These are phyloP conservation scores for Penicillium pancosmium DNA, from an alignment of 495 filamentous ascomycete species.

Conservation along the genomic window DNA sequence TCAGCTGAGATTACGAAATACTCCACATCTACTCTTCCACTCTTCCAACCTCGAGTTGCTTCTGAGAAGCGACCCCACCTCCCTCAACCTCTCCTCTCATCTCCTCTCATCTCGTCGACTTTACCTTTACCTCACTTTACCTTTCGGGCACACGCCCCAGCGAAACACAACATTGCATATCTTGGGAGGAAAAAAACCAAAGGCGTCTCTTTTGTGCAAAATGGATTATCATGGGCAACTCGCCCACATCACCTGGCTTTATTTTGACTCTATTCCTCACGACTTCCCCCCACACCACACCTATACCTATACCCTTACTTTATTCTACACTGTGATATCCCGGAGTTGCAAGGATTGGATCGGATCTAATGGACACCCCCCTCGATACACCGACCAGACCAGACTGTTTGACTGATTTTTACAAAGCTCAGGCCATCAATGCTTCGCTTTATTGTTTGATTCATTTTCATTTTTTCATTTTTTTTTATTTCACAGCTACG, in stretches of 20 bases:
- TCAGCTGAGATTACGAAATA: not conserved
- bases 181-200: conserved; percentile 2
- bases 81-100: no score
- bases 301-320: conserved; percentile 1
- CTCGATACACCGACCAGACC: conserved; percentile 11
- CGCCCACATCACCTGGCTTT: not conserved
- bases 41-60: no score
- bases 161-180: not conserved
- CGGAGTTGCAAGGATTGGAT: conserved; percentile 15
- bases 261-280: not conserved
- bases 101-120: not conserved
- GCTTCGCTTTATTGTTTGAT: not conserved
- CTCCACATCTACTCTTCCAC: not conserved
- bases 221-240: not conserved
- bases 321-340: conserved; percentile 9
- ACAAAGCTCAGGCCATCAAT: no score
- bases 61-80: not conserved
- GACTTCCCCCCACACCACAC: no score
- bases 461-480: not conserved
- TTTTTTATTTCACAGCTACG: not conserved
- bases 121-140: no score
- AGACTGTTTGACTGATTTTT: conserved; percentile 8
- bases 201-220: conserved; percentile 1
- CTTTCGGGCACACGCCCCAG: conserved; percentile 10
- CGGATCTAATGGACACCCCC: conserved; percentile 9